Percentiles rank a stretch among this genome's conserved stretches.
Conservation (phyloP, 78 protist species). For the Dictyostelium discoideum region DNA sequence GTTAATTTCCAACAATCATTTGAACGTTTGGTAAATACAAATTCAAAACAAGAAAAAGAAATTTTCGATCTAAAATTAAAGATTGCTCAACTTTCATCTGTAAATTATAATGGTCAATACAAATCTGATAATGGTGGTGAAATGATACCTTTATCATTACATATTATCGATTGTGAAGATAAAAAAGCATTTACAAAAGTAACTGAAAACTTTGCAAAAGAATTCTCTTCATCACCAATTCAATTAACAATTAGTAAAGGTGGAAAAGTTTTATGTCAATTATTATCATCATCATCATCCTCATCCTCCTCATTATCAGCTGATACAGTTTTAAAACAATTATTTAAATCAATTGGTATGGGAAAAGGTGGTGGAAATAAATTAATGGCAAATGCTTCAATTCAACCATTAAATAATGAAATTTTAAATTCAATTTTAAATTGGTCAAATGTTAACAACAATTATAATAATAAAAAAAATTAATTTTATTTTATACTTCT, state of each 20-base stretch:
- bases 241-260: conserved; percentile 4
- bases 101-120: background rate
- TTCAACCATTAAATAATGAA: background rate
- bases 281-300: background rate
- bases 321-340: conserved; percentile 17
- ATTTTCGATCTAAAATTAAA: background rate
- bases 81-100: background rate
- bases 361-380: conserved; percentile 80
- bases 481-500: too few species aligned
- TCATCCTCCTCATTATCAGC: background rate
- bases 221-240: background rate
- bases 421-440: background rate
- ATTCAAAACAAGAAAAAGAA: conserved; percentile 15
- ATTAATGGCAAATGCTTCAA: conserved; percentile 56
- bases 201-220: background rate
- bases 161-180: conserved; percentile 29
- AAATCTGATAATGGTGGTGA: background rate
- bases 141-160: background rate
- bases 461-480: background rate
- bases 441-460: conserved; percentile 11
- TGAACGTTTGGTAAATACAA: background rate
- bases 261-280: background rate
- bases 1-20: background rate
- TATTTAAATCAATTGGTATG: background rate
- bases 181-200: conserved; percentile 16